Evolutionary conservation across 1,284 basidiomycete genomes (phyloP).

Genomic region (Volvariella volvacea): DNA sequence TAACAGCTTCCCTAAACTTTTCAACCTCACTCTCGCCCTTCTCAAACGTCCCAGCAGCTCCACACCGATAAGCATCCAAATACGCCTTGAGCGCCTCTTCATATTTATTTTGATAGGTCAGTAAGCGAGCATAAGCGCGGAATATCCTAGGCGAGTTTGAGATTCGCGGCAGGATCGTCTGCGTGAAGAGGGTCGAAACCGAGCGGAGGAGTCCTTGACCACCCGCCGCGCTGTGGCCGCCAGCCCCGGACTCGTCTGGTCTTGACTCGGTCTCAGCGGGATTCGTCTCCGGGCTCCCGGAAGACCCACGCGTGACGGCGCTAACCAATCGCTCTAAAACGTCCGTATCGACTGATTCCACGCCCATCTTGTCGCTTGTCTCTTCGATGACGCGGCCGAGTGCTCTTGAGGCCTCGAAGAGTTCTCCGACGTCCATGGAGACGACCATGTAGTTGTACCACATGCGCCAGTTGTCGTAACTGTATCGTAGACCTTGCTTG

Average conservation of each 20-base stretch:
- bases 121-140: slow-evolving; percentile 73
- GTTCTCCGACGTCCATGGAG: slow-evolving; percentile 87
- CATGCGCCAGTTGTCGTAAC: slow-evolving; percentile 94
- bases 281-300: slow-evolving; percentile 17
- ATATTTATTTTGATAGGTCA: slow-evolving; percentile 68
- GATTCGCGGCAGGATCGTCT: slow-evolving; percentile 72
- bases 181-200: slow-evolving; percentile 70
- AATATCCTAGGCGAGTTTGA: slow-evolving; percentile 64
- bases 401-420: slow-evolving; percentile 84
- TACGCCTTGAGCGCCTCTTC: slow-evolving; percentile 76
- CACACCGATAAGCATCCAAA: slow-evolving; percentile 76
- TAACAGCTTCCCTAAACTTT: slow-evolving; percentile 68
- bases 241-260: slow-evolving; percentile 14
- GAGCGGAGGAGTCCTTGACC: slow-evolving; percentile 58
- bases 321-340: slow-evolving; percentile 85
- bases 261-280: slow-evolving; percentile 8
- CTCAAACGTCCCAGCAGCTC: slow-evolving; percentile 62
- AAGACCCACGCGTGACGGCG: slow-evolving; percentile 64
- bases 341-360: slow-evolving; percentile 66
- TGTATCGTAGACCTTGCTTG: slow-evolving; percentile 79
- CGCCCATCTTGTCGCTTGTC: slow-evolving; percentile 59
- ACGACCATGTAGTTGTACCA: slow-evolving; percentile 99
- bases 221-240: slow-evolving; percentile 45
- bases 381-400: slow-evolving; percentile 81
- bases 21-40: slow-evolving; percentile 58